Evolutionary conservation across 768 basidiomycete genomes (phyloP).

Genomic region (Ramaria sp.): DNA sequence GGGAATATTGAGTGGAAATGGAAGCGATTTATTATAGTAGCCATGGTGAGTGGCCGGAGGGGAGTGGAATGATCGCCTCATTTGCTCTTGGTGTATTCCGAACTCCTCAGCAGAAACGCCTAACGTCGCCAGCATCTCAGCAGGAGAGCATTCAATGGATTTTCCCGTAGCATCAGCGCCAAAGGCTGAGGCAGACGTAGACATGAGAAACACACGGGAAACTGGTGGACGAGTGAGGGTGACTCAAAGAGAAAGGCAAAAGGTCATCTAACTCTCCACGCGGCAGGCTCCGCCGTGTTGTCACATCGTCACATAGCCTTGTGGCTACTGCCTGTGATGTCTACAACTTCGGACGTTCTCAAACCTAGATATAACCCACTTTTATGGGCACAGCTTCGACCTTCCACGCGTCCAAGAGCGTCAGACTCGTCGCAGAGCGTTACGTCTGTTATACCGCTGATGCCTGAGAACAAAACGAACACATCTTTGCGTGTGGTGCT

Average conservation of each 20-base stretch:
- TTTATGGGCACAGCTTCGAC: conserved; percentile 8
- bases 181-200: not conserved
- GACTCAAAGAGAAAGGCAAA: not conserved
- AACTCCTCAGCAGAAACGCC: not conserved
- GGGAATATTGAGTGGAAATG: conserved; percentile 8
- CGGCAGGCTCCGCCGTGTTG: conserved; percentile 3
- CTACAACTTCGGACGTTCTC: not conserved
- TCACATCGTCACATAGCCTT: not conserved
- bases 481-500: conserved; percentile 6
- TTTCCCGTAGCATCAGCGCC: not conserved
- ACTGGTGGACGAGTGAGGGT: not conserved
- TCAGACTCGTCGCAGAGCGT: not conserved
- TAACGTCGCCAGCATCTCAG: not conserved
- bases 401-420: not conserved
- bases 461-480: conserved; percentile 6
- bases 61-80: not conserved
- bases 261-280: not conserved
- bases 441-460: not conserved
- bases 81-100: not conserved
- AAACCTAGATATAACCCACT: conserved; percentile 5
- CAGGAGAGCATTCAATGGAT: not conserved
- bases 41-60: not conserved
- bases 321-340: not conserved
- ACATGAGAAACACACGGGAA: conserved; percentile 1
- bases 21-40: conserved; percentile 6